Evolutionary conservation across 805 yeast genomes (phyloP), one percentile per base, ranked within the genome.

Genomic region (Cyberlindnera meyerae): DNA sequence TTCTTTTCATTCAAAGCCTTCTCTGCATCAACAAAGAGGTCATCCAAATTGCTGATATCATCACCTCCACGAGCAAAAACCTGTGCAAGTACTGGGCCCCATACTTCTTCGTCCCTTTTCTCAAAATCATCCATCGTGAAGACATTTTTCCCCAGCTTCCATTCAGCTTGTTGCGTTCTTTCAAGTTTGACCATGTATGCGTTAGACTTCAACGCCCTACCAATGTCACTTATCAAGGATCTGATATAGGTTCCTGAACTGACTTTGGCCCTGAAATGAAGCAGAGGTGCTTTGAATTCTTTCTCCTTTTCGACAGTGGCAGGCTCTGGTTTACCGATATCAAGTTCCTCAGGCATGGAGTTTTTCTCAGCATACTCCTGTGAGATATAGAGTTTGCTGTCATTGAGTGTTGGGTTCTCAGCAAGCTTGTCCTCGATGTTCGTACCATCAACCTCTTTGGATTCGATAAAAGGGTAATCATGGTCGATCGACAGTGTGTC

Each of bases 211-310:
- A 89, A 63, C 0, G 90, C 82, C 42, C 82, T 73, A 2, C 95
- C 97, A 29, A 85, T 68, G 53, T 93, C 99, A 60, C 95, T 86
- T 33, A 93, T 70, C 36, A 93, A 63, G 3, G 96, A 82, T 47
- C 99, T 72, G 33, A 93, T 88, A 52, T 93, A 93, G 0, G 97
- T 93, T 2, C 99, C 99, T 0, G 97, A 87, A 1, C 96, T 82
- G 1, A 90, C 98, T 24, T 75, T 71, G 4, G 94, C 75, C 12
- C 71, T 73, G 47, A 93, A 75, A 49, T 82, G 89, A 18, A 90
- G 51, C 33, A 82, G 49, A 2, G 94, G 93, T 3, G 86, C 78
- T 43, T 72, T 67, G 40, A 66, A 70, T 3, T 45, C 51, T 2
- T 65, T 71, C 3, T 68, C 68, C 22, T 51, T 45, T 16, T 52